Percentiles rank a stretch among this genome's conserved stretches.
These are phyloP conservation scores for Earliella scabrosa DNA, from an alignment of 1,284 basidiomycete genomes.

Conservation along the genomic window DNA sequence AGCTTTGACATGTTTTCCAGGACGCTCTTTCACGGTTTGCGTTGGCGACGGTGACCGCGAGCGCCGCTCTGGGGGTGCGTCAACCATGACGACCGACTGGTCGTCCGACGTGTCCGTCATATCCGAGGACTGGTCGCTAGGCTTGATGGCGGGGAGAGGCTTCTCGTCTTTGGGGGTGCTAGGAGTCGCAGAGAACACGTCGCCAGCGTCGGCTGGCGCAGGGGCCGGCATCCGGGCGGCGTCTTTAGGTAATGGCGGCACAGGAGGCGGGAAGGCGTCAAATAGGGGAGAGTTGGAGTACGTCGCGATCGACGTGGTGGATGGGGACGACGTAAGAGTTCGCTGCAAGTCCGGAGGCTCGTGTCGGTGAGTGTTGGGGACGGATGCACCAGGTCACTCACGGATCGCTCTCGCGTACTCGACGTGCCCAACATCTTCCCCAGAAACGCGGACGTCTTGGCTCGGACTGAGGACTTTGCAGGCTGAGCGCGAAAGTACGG, in stretches of 20 bases:
- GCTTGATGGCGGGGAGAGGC: constrained; percentile 63
- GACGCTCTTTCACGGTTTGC: constrained; percentile 30
- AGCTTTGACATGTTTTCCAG: constrained; percentile 27
- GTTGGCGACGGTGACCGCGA: constrained; percentile 41
- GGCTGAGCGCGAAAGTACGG: constrained; percentile 35
- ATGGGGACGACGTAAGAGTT: constrained; percentile 48
- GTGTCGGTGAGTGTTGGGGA: constrained; percentile 4
- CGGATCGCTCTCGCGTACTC: constrained; percentile 68
- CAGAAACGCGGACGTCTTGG: constrained; percentile 77
- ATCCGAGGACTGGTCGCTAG: constrained; percentile 34
- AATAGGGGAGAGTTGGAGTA: constrained; percentile 41
- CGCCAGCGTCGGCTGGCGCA: constrained; percentile 51
- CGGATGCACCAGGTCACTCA: constrained; percentile 42
- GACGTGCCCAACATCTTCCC: constrained; percentile 76
- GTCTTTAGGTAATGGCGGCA: constrained; percentile 68
- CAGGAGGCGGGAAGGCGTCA: constrained; percentile 64
- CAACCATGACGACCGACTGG: constrained; percentile 58
- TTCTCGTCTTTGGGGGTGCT: constrained; percentile 45
- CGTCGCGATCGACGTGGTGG: constrained; percentile 38
- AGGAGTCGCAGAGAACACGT: constrained; percentile 51
- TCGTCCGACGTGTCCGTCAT: constrained; percentile 49
- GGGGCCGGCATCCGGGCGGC: constrained; percentile 37
- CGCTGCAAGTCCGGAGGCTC: constrained; percentile 34
- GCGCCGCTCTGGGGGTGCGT: constrained; percentile 37
- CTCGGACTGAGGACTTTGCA: constrained; percentile 65